Evolutionary conservation across 768 basidiomycete species (phyloP).

Genomic region (Hericium rajendrae): DNA sequence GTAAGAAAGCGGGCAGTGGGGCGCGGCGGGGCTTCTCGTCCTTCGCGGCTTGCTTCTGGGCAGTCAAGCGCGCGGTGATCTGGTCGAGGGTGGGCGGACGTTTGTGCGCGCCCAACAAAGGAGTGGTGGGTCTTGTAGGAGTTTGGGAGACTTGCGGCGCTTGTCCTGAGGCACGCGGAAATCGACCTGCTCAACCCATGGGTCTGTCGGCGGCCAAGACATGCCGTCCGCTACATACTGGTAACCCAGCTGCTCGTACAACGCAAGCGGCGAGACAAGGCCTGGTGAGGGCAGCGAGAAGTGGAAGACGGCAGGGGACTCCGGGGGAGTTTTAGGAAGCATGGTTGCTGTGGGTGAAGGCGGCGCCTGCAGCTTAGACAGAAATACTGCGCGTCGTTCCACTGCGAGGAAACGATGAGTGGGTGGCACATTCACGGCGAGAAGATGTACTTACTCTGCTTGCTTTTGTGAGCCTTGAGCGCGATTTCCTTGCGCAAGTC

Average conservation of each 20-base stretch:
- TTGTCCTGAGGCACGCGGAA: conserved; percentile 27
- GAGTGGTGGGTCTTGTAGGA: conserved; percentile 8
- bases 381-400: conserved; percentile 66
- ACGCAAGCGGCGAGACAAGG: conserved; percentile 49
- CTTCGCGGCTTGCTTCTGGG: conserved; percentile 24
- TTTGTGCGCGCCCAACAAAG: conserved; percentile 12
- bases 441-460: conserved; percentile 47
- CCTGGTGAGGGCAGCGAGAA: conserved; percentile 62
- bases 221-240: conserved; percentile 10
- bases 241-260: conserved; percentile 39
- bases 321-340: conserved; percentile 56
- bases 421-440: background rate
- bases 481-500: conserved; percentile 71
- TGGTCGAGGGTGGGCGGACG: conserved; percentile 64
- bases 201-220: conserved; percentile 19
- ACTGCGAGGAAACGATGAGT: conserved; percentile 27
- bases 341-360: conserved; percentile 49
- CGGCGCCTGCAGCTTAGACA: conserved; percentile 63
- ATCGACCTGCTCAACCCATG: conserved; percentile 63
- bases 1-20: conserved; percentile 28
- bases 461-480: conserved; percentile 60
- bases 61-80: conserved; percentile 55
- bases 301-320: conserved; percentile 61
- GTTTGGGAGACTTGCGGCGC: conserved; percentile 16
- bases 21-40: conserved; percentile 16